A percentile compares a stretch with the other conserved stretches of the same genome.
These are phyloP conservation scores for Croton laevigatus DNA, from an alignment of 441 rosid genomes.

Conservation along the genomic window DNA sequence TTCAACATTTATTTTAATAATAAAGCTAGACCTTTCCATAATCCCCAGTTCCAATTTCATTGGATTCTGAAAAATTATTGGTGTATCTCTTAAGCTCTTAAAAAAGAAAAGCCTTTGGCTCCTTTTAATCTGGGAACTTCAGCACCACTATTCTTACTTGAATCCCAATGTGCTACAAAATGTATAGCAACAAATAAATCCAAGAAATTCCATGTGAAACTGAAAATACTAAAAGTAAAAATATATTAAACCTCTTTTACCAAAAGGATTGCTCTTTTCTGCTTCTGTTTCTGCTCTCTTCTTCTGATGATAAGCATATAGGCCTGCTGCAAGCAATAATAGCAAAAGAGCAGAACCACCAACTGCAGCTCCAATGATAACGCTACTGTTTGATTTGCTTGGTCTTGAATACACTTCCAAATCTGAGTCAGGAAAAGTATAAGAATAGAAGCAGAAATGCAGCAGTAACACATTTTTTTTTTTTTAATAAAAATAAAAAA, in stretches of 20 bases:
- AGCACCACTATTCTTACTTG: constrained; percentile 38
- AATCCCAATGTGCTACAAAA: constrained; percentile 58
- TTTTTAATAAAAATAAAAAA: neutral
- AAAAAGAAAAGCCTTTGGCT: constrained; percentile 64
- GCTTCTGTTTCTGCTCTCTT: constrained; percentile 63
- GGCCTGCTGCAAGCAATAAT: constrained; percentile 41
- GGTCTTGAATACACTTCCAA: constrained; percentile 20
- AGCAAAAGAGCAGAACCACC: constrained; percentile 50
- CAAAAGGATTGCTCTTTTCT: constrained; percentile 58
- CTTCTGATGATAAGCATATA: too few species aligned
- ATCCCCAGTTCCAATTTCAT: constrained; percentile 70
- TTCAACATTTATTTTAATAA: neutral
- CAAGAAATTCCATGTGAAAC: neutral
- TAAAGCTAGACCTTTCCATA: constrained; percentile 66
- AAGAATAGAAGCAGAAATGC: neutral
- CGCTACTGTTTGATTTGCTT: constrained; percentile 34
- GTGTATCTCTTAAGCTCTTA: constrained; percentile 72
- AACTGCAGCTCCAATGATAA: constrained; percentile 55
- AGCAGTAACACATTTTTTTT: neutral
- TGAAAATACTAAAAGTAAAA: neutral
- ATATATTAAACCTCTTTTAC: constrained; percentile 28
- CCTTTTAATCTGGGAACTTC: constrained; percentile 70
- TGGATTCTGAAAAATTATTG: constrained; percentile 59
- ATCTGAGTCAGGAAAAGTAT: neutral
- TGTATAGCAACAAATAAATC: constrained; percentile 4